Evolutionary conservation across 2,329 filamentous ascomycete genomes (phyloP), one percentile per base, ranked within the genome.

Genomic region (Colletotrichum gloeosporioides): DNA sequence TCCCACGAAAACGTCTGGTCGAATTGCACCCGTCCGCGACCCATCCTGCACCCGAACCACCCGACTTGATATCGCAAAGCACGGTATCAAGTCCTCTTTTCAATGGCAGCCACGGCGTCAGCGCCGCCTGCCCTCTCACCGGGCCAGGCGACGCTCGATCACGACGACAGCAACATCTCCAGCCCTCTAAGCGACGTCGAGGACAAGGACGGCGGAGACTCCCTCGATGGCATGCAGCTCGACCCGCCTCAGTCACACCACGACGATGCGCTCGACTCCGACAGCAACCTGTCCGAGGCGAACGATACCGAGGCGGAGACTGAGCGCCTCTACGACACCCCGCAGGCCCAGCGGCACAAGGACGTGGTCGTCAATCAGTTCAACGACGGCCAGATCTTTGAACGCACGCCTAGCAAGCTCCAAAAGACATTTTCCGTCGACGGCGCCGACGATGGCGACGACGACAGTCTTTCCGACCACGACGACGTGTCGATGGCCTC

Each of bases 111-210:
- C 79, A 88, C 88, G 82, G 87, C 87, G 80, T 85, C 89, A 80
- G 85, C 87, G 82, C 85, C 87, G 80, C 85, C 87, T 80, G 88
- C 88, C 79, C 87, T 88, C 80, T 87, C 89, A 77, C 88, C 89
- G 67, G 82, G 82, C 75, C 85, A 86, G 78, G 84, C 87, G 76
- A 81, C 85, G 66, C 85, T 86, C 78, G 90, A 90, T 80, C 87
- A 87, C 78, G 90, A 91, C 80, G 92, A 93, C 81, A 95, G 94
- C 83, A 93, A 92, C 83, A 89, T 94, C 69, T 98, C 96, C 53
- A 99, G 96, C 85, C 97, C 96, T 81, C 89, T 99, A 80, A 98
- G 95, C 87, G 96, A 98, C 81, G 95, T 98, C 73, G 96, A 96
- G 82, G 95, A 98, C 81, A 92, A 92, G 81, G 93, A 95, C 77